Percentiles rank a stretch among this genome's conserved stretches.
Conservation (phyloP, 805 yeast species). For the Wickerhamomyces chaumierensis region DNA sequence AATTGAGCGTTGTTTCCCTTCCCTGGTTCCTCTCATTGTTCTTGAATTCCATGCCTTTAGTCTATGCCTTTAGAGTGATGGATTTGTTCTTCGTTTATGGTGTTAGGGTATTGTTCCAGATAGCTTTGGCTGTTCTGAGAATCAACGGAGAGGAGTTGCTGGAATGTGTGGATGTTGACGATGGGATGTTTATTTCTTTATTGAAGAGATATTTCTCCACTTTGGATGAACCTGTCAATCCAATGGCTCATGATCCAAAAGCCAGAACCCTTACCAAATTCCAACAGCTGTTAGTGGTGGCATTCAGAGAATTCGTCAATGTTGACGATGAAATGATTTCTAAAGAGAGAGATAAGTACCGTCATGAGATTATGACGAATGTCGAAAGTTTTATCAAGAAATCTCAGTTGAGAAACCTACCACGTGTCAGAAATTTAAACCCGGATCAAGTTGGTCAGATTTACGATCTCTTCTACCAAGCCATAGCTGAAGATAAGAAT, state of each 20-base stretch:
- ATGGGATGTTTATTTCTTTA: constrained; percentile 81
- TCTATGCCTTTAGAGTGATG: constrained; percentile 82
- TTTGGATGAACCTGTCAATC: constrained; percentile 71
- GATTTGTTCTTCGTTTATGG: constrained; percentile 90
- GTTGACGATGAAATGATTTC: constrained; percentile 66
- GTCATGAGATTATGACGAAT: constrained; percentile 71
- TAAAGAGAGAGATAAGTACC: constrained; percentile 57
- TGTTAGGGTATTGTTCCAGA: constrained; percentile 79
- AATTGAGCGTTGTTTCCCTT: constrained; percentile 80
- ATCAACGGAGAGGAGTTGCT: constrained; percentile 79
- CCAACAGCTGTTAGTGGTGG: constrained; percentile 82
- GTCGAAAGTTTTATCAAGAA: constrained; percentile 86
- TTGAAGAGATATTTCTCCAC: constrained; percentile 72
- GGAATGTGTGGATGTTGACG: constrained; percentile 56
- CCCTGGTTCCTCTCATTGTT: constrained; percentile 95
- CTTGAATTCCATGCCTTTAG: constrained; percentile 87
- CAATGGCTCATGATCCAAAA: constrained; percentile 53
- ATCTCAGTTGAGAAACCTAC: constrained; percentile 80
- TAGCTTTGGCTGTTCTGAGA: constrained; percentile 82
- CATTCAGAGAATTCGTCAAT: constrained; percentile 81
- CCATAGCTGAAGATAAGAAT: constrained; percentile 50
- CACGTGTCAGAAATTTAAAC: constrained; percentile 53
- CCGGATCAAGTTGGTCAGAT: constrained; percentile 53
- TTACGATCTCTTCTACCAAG: constrained; percentile 76
- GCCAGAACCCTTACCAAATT: constrained; percentile 66